phyloP scores from a whole-genome alignment of 768 basidiomycete genomes.

The Hericium erinaceus region DNA sequence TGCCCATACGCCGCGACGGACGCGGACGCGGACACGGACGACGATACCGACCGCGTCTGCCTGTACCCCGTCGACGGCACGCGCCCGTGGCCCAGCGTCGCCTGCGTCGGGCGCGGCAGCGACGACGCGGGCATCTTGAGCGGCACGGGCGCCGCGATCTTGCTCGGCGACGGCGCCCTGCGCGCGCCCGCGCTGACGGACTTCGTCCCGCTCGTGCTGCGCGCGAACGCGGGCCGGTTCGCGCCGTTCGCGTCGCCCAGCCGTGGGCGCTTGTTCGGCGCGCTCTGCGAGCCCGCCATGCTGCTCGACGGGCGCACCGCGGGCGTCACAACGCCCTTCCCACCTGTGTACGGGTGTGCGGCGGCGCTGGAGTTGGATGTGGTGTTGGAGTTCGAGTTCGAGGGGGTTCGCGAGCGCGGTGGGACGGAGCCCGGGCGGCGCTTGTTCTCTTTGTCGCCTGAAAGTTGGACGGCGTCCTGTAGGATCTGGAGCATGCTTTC shows the following conservation, averaged over 20 bases:
- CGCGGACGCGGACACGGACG: constrained; percentile 9
- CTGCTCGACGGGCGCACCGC: constrained; percentile 49
- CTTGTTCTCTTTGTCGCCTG: constrained; percentile 70
- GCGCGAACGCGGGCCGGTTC: constrained; percentile 25
- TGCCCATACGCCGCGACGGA: constrained; percentile 13
- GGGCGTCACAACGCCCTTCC: constrained; percentile 46
- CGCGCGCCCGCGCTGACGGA: background rate
- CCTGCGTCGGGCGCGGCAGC: constrained; percentile 35
- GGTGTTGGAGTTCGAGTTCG: constrained; percentile 20
- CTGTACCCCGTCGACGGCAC: constrained; percentile 23
- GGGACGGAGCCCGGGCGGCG: constrained; percentile 48
- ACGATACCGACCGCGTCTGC: constrained; percentile 1
- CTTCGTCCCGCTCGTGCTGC: background rate
- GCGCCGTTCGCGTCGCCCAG: constrained; percentile 37
- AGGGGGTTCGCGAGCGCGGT: constrained; percentile 52
- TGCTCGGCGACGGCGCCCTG: constrained; percentile 3
- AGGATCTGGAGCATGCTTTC: constrained; percentile 73
- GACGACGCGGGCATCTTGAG: constrained; percentile 10
- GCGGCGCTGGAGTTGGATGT: constrained; percentile 19
- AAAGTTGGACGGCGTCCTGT: constrained; percentile 54
- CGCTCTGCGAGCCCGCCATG: constrained; percentile 31
- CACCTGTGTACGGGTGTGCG: constrained; percentile 13
- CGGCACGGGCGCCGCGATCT: constrained; percentile 18
- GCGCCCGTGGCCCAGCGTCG: constrained; percentile 42
- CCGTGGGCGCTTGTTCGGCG: constrained; percentile 56